phyloP scores from a whole-genome alignment of 305 asterid genomes.

The Petunia hybrid region DNA sequence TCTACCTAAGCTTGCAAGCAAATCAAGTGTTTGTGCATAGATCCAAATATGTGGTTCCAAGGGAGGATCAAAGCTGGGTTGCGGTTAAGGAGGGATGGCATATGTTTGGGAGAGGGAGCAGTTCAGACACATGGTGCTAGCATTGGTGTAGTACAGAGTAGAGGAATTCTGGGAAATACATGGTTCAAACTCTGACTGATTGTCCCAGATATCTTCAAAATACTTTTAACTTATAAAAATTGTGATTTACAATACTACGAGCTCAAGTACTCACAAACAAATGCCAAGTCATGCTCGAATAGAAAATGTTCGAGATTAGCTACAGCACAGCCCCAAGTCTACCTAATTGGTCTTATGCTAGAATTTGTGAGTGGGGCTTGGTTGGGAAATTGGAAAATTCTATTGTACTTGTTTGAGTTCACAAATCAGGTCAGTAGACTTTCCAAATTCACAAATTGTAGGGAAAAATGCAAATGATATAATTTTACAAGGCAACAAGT shows the following conservation, averaged over 20 bases:
- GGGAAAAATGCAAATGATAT: background rate
- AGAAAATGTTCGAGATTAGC: background rate
- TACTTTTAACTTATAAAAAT: background rate
- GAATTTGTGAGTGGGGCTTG: background rate
- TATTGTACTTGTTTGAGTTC: background rate
- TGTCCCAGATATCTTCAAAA: background rate
- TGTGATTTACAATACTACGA: background rate
- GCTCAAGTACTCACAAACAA: background rate
- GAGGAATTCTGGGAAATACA: background rate
- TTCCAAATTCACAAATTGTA: background rate
- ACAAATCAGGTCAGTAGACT: background rate
- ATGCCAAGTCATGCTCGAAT: background rate
- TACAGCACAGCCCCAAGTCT: background rate
- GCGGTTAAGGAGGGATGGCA: background rate
- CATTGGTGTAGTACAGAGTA: background rate
- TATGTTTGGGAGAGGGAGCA: background rate
- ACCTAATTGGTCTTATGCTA: background rate
- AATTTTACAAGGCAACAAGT: background rate
- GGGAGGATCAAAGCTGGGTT: background rate
- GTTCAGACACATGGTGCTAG: background rate
- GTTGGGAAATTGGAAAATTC: constrained; percentile 15
- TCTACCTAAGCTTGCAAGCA: background rate
- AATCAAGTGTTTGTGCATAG: background rate
- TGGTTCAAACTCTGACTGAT: background rate
- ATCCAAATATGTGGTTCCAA: background rate